phyloP scores from a whole-genome alignment of 2,329 filamentous ascomycete genomes.

The Colletotrichum simmondsii region DNA sequence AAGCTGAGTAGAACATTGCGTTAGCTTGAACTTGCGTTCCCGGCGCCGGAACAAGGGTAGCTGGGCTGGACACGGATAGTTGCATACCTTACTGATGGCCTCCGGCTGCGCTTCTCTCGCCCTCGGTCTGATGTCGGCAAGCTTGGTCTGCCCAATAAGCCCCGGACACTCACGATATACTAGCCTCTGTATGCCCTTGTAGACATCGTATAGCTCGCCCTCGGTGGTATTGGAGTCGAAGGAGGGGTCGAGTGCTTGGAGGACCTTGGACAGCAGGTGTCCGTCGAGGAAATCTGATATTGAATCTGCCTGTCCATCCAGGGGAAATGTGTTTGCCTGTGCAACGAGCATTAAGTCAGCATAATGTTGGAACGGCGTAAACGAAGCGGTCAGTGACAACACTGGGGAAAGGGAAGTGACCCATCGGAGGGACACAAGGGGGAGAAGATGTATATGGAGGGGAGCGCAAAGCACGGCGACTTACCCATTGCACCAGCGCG shows the following conservation, averaged over 20 bases:
- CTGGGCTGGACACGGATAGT: slow-evolving; percentile 7
- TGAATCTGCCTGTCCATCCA: slow-evolving; percentile 58
- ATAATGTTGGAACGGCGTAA: slow-evolving; percentile 26
- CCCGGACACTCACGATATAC: slow-evolving; percentile 64
- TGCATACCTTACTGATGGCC: slow-evolving; percentile 62
- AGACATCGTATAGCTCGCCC: slow-evolving; percentile 58
- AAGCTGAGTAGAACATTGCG: slow-evolving; percentile 56
- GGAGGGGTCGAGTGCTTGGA: slow-evolving; percentile 66
- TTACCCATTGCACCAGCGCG: slow-evolving; percentile 68
- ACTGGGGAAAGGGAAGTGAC: neutral
- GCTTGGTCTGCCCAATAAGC: slow-evolving; percentile 62
- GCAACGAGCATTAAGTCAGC: slow-evolving; percentile 10
- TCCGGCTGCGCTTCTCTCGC: slow-evolving; percentile 66
- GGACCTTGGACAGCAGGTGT: slow-evolving; percentile 63
- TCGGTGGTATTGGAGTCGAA: slow-evolving; percentile 53
- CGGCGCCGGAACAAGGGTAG: neutral
- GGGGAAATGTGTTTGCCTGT: slow-evolving; percentile 52
- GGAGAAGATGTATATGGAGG: neutral
- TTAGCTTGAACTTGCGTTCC: slow-evolving; percentile 36
- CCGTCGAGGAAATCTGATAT: slow-evolving; percentile 65
- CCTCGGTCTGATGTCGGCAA: slow-evolving; percentile 67
- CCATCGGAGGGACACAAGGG: neutral
- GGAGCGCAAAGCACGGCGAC: slow-evolving; percentile 36
- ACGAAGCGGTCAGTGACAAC: slow-evolving; percentile 22
- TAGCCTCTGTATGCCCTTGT: slow-evolving; percentile 65